Conservation (phyloP, 2,329 filamentous ascomycete species). For the Verticillium dahliae region DNA sequence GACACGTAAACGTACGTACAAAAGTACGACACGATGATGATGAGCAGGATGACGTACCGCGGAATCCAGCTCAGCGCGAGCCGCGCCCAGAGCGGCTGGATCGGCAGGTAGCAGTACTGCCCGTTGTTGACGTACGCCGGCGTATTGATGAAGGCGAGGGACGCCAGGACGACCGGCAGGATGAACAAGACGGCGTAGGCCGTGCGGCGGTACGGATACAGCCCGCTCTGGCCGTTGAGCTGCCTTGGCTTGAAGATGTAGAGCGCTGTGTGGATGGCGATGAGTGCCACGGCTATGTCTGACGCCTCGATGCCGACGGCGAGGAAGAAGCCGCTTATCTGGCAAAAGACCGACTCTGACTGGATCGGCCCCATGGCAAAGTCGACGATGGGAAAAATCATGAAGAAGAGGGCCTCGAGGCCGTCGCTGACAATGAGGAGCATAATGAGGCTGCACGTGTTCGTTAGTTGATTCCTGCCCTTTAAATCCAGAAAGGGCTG, state of each 20-base stretch:
- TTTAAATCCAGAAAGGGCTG: neutral
- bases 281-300: conserved; percentile 66
- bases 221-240: conserved; percentile 48
- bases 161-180: conserved; percentile 53
- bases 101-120: conserved; percentile 64
- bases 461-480: neutral
- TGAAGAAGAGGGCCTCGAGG: conserved; percentile 62
- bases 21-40: conserved; percentile 59
- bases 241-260: conserved; percentile 58
- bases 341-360: conserved; percentile 53
- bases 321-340: conserved; percentile 63
- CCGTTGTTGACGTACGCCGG: conserved; percentile 55
- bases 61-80: conserved; percentile 67
- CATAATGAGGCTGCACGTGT: conserved; percentile 57
- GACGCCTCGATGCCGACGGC: conserved; percentile 61
- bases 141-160: conserved; percentile 55
- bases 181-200: conserved; percentile 52
- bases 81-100: conserved; percentile 61
- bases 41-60: conserved; percentile 60
- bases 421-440: conserved; percentile 67
- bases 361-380: conserved; percentile 44
- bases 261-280: conserved; percentile 65
- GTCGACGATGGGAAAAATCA: conserved; percentile 56
- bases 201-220: conserved; percentile 59
- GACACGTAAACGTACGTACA: conserved; percentile 65